These are phyloP conservation scores for Saccharomyces hybrid DNA, from an alignment of 1,139 yeast genomes.

Conservation along the genomic window DNA sequence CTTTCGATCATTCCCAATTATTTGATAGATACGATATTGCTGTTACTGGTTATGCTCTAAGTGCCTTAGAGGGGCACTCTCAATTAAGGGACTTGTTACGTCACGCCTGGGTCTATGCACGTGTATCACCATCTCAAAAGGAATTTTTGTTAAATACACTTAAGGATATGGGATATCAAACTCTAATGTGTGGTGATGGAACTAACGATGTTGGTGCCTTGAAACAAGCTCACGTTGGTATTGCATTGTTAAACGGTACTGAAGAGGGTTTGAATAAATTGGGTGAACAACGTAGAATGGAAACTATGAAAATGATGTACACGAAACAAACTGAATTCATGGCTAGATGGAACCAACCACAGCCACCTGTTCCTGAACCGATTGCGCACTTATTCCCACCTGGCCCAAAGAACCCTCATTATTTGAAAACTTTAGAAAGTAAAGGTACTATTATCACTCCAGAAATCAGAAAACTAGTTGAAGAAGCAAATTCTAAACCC, in stretches of 20 bases:
- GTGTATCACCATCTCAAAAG: constrained; percentile 95
- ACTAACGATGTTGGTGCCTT: constrained; percentile 99
- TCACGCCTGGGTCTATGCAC: constrained; percentile 94
- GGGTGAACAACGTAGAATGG: constrained; percentile 70
- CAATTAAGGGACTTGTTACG: constrained; percentile 67
- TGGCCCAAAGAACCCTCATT: constrained; percentile 85
- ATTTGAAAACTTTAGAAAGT: constrained; percentile 74
- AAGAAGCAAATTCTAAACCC: constrained; percentile 29
- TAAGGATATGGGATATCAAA: constrained; percentile 83
- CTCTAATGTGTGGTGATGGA: constrained; percentile 99
- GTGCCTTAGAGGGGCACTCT: constrained; percentile 51
- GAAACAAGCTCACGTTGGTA: constrained; percentile 97
- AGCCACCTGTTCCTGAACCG: constrained; percentile 74
- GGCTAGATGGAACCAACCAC: constrained; percentile 71
- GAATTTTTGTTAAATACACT: constrained; percentile 79
- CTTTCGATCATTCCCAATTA: constrained; percentile 46
- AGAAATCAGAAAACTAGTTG: constrained; percentile 56
- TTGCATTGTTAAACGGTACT: constrained; percentile 93
- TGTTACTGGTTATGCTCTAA: constrained; percentile 86
- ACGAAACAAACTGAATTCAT: constrained; percentile 77
- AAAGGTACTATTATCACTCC: constrained; percentile 69
- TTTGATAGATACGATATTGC: constrained; percentile 76
- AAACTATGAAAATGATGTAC: constrained; percentile 59
- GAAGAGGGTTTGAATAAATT: constrained; percentile 89
- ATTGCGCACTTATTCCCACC: constrained; percentile 97